A percentile compares a stretch with the other conserved stretches of the same genome.
Conservation (phyloP, 2,329 filamentous ascomycete species). For the Aspergillus thermomutatus region DNA sequence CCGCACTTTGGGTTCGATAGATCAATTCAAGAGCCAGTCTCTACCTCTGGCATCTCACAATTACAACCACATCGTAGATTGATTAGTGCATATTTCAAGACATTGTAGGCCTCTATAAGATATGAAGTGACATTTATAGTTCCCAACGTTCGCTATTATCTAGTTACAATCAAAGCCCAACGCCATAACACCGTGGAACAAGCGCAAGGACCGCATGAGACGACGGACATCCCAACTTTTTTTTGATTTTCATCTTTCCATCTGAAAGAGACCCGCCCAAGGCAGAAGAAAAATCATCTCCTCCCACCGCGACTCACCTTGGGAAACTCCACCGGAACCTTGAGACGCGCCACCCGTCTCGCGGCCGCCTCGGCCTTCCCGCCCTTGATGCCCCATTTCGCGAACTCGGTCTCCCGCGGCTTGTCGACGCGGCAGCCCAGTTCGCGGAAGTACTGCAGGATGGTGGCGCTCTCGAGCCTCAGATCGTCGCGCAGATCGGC, state of each 20-base stretch:
- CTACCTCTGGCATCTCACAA: neutral
- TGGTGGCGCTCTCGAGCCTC: conserved; percentile 33
- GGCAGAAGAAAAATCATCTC: conserved; percentile 17
- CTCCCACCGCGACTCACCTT: conserved; percentile 50
- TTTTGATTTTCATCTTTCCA: neutral
- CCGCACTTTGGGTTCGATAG: conserved; percentile 8
- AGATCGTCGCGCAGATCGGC: conserved; percentile 46
- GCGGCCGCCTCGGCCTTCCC: conserved; percentile 56
- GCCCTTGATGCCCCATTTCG: conserved; percentile 49
- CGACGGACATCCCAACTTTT: neutral
- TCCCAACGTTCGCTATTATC: neutral
- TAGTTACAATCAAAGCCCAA: neutral
- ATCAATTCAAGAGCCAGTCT: neutral
- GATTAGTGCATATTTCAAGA: neutral
- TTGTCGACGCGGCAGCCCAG: conserved; percentile 44
- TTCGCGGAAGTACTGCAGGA: conserved; percentile 44
- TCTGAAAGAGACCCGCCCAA: neutral
- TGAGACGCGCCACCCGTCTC: conserved; percentile 63
- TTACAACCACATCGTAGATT: neutral
- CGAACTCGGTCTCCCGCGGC: conserved; percentile 40
- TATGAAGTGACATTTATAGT: neutral
- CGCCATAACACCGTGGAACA: neutral
- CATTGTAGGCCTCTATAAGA: neutral
- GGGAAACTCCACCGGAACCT: conserved; percentile 78
- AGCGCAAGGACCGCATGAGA: neutral